phyloP scores from a whole-genome alignment of 1,284 basidiomycete genomes.

The Hemileia vastatrix region DNA sequence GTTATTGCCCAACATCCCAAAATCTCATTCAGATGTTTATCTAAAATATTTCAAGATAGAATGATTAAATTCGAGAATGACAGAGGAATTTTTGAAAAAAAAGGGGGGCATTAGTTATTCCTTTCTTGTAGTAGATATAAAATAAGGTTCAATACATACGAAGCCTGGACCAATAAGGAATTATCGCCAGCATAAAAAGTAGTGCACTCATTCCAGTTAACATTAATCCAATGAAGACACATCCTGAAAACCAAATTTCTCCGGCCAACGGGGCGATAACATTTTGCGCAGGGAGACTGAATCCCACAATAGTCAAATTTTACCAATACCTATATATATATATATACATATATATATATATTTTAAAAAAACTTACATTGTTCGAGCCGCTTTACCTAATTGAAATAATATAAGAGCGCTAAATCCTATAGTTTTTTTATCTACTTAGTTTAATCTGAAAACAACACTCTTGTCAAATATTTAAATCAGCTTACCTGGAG shows the following conservation, averaged over 20 bases:
- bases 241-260: slow-evolving; percentile 8
- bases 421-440: too few relatives aligned
- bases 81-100: too few relatives aligned
- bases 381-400: slow-evolving; percentile 13
- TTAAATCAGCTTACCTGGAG: too few relatives aligned
- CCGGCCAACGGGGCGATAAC: slow-evolving; percentile 7
- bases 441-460: too few relatives aligned
- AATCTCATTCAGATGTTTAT: slow-evolving; percentile 18
- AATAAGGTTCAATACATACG: neutral
- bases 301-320: neutral
- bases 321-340: too few relatives aligned
- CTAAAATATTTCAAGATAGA: too few relatives aligned
- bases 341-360: too few relatives aligned
- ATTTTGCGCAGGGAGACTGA: slow-evolving; percentile 4
- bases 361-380: too few relatives aligned
- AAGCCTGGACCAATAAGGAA: slow-evolving; percentile 15
- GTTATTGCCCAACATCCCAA: slow-evolving; percentile 18
- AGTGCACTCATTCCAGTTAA: slow-evolving; percentile 5
- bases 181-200: slow-evolving; percentile 11
- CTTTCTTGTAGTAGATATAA: neutral
- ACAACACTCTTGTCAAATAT: too few relatives aligned
- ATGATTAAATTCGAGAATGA: too few relatives aligned
- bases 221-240: slow-evolving; percentile 10
- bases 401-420: slow-evolving; percentile 11
- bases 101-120: too few relatives aligned